These are phyloP conservation scores for Lentinus brumalis DNA, from an alignment of 768 basidiomycete species.

Conservation along the genomic window DNA sequence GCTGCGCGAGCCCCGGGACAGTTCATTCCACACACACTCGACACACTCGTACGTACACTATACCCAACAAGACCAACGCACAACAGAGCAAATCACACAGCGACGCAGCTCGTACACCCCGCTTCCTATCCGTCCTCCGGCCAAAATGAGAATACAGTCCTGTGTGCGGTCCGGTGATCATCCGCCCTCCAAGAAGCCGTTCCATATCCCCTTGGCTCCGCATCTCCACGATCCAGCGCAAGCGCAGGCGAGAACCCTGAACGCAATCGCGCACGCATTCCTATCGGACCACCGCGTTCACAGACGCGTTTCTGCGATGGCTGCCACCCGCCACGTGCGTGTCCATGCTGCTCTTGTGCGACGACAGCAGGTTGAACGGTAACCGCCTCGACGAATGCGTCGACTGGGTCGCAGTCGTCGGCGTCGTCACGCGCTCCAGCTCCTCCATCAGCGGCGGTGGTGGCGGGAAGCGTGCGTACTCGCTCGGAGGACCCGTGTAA, in stretches of 20 bases:
- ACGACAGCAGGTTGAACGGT: conserved; percentile 66
- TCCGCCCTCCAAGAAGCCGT: neutral
- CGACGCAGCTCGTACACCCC: conserved; percentile 16
- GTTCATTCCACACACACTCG: neutral
- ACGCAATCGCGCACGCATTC: neutral
- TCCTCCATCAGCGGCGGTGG: conserved; percentile 53
- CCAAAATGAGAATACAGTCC: too few species aligned
- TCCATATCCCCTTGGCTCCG: neutral
- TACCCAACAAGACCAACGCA: conserved; percentile 3
- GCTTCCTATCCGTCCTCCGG: too few species aligned
- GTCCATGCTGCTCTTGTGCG: conserved; percentile 35
- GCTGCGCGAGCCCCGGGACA: neutral
- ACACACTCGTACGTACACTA: neutral
- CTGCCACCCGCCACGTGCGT: conserved; percentile 29
- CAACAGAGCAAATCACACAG: conserved; percentile 25
- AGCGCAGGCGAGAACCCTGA: neutral
- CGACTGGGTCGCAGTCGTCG: conserved; percentile 41
- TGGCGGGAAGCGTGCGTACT: conserved; percentile 66
- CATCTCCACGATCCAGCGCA: neutral
- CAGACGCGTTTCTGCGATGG: conserved; percentile 48
- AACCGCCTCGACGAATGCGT: conserved; percentile 49
- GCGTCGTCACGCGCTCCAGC: conserved; percentile 44
- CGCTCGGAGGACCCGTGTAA: conserved; percentile 66
- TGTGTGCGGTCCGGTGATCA: too few species aligned
- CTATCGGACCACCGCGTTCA: conserved; percentile 26